These are phyloP conservation scores for Oemleria cerasiformis DNA, from an alignment of 306 rosid genomes.

Conservation along the genomic window DNA sequence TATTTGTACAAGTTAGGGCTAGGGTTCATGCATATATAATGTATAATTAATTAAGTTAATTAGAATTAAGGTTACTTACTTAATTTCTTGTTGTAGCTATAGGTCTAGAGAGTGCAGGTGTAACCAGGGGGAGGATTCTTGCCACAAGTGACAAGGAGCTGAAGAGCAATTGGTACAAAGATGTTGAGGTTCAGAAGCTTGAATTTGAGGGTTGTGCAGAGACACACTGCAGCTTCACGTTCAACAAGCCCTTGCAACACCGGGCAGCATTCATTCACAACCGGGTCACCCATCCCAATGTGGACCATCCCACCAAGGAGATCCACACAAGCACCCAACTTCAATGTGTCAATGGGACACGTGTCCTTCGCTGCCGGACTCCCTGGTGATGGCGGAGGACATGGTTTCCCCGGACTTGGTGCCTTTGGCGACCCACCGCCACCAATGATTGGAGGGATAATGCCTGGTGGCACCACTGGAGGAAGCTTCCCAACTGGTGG, in stretches of 20 bases:
- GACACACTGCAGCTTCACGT: conserved; percentile 81
- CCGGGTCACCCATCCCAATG: conserved; percentile 77
- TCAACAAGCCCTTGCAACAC: conserved; percentile 69
- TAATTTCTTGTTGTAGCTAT: conserved; percentile 1
- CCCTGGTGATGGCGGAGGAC: too few species aligned
- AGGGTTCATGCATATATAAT: background rate
- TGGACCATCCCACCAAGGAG: conserved; percentile 75
- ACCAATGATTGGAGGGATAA: background rate
- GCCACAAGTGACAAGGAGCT: conserved; percentile 87
- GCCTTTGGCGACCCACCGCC: conserved; percentile 20
- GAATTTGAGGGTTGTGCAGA: conserved; percentile 84
- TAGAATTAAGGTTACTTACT: conserved; percentile 27
- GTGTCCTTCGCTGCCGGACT: conserved; percentile 35
- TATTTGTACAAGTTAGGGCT: background rate
- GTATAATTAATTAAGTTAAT: background rate
- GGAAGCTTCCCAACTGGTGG: conserved; percentile 8
- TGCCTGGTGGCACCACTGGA: background rate
- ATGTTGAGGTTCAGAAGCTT: conserved; percentile 84
- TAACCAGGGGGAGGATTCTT: conserved; percentile 94
- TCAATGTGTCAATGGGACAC: conserved; percentile 83
- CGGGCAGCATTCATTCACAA: conserved; percentile 73
- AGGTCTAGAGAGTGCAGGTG: conserved; percentile 76
- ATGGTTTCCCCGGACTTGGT: conserved; percentile 27
- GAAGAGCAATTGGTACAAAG: conserved; percentile 81
- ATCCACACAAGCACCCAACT: conserved; percentile 81